Evolutionary conservation across 805 yeast species (phyloP).

Genomic region (Spencermartinsiella europaea): DNA sequence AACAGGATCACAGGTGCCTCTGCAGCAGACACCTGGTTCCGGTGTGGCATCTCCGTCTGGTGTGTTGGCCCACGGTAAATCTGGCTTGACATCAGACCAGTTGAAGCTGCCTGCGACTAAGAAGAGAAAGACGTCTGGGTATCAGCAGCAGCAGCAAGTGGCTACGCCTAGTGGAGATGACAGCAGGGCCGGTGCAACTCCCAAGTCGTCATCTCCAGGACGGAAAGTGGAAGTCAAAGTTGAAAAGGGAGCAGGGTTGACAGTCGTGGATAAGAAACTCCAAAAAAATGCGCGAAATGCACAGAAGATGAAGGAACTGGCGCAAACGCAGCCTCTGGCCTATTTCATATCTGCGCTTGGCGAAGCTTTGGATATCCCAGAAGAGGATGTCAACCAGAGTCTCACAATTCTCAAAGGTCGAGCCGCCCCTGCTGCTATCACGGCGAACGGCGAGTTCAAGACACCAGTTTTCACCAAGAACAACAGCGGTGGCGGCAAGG

Average conservation of each 20-base stretch:
- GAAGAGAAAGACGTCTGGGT: conserved; percentile 21
- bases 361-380: conserved; percentile 30
- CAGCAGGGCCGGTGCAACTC: conserved; percentile 11
- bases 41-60: conserved; percentile 20
- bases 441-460: neutral
- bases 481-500: conserved; percentile 5
- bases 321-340: conserved; percentile 28
- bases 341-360: conserved; percentile 32
- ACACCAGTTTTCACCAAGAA: neutral
- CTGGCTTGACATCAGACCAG: conserved; percentile 25
- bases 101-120: conserved; percentile 23
- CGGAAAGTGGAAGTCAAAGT: conserved; percentile 1
- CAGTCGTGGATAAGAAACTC: conserved; percentile 11
- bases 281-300: conserved; percentile 11
- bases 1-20: conserved; percentile 6
- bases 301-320: conserved; percentile 26
- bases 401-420: conserved; percentile 3
- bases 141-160: conserved; percentile 11
- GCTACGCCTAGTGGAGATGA: conserved; percentile 19
- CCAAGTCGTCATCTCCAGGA: conserved; percentile 1
- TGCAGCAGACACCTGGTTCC: conserved; percentile 5
- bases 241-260: conserved; percentile 21
- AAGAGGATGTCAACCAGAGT: conserved; percentile 25
- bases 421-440: conserved; percentile 1
- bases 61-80: conserved; percentile 22